A percentile compares a stretch with the other conserved stretches of the same genome.
These are phyloP conservation scores for Quercus rubra DNA, from an alignment of 306 rosid species.

Conservation along the genomic window DNA sequence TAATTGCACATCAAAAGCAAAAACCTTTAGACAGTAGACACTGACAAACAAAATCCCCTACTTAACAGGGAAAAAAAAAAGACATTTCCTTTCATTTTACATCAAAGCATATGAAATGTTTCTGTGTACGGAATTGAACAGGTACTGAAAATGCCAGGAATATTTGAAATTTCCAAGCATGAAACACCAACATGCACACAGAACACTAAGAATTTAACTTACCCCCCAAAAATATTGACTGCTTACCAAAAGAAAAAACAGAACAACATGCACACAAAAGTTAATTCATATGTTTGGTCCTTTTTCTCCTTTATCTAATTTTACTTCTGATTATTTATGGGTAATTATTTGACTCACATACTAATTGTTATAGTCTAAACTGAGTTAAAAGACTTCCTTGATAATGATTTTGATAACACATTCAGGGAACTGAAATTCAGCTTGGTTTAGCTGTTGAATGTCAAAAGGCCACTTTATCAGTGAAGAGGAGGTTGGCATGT, in stretches of 20 bases:
- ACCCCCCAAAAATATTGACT: not conserved
- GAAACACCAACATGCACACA: not conserved
- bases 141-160: not conserved
- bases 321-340: not conserved
- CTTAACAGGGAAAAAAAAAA: no score
- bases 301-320: not conserved
- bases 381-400: not conserved
- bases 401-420: slow-evolving; percentile 7
- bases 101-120: not conserved
- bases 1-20: not conserved
- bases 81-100: not conserved
- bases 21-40: not conserved
- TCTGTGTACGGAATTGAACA: not conserved
- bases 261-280: not conserved
- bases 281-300: not conserved
- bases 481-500: slow-evolving; percentile 95
- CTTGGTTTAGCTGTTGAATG: slow-evolving; percentile 93
- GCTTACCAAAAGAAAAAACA: no score
- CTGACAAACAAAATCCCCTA: not conserved
- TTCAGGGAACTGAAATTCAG: slow-evolving; percentile 93
- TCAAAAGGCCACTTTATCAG: slow-evolving; percentile 76
- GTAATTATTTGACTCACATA: not conserved
- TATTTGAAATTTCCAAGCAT: not conserved
- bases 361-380: not conserved
- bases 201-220: not conserved